phyloP scores from a whole-genome alignment of 2,329 filamentous ascomycete genomes.

The Verticillium tricorpus region DNA sequence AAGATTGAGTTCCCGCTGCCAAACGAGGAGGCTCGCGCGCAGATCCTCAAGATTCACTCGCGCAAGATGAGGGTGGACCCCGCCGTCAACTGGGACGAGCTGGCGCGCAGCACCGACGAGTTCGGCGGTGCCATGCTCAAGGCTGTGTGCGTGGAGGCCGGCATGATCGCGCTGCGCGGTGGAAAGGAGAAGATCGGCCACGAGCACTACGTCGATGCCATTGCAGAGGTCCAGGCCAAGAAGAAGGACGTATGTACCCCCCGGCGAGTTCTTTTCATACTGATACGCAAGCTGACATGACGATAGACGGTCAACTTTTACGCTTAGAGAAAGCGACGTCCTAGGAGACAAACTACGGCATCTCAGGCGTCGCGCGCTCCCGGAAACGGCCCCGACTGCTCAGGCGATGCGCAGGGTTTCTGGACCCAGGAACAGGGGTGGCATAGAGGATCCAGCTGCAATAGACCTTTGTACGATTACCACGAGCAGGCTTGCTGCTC shows the following conservation, averaged over 20 bases:
- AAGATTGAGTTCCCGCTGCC: constrained; percentile 98
- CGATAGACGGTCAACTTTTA: constrained; percentile 54
- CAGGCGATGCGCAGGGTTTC: background rate
- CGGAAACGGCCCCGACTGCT: background rate
- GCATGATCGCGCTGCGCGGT: constrained; percentile 94
- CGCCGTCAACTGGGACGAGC: constrained; percentile 89
- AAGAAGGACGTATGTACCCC: constrained; percentile 73
- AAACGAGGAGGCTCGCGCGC: constrained; percentile 94
- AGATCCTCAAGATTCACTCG: constrained; percentile 96
- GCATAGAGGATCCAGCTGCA: background rate
- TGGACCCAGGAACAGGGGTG: background rate
- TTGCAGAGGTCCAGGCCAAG: constrained; percentile 90
- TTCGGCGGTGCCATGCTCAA: constrained; percentile 98
- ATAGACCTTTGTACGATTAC: constrained; percentile 2
- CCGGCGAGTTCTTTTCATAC: background rate
- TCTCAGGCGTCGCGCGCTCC: background rate
- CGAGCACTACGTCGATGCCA: constrained; percentile 98
- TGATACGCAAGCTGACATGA: constrained; percentile 17
- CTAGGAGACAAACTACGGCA: too few species aligned
- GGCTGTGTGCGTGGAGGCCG: constrained; percentile 96
- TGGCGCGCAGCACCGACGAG: constrained; percentile 95
- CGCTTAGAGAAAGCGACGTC: constrained; percentile 28
- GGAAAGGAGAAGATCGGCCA: constrained; percentile 96
- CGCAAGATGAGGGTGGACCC: constrained; percentile 97
- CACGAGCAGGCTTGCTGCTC: background rate